Percentiles rank a stretch among this genome's conserved stretches.
These are phyloP conservation scores for Annulohypoxylon truncatum DNA, from an alignment of 2,329 filamentous ascomycete species.

Conservation along the genomic window DNA sequence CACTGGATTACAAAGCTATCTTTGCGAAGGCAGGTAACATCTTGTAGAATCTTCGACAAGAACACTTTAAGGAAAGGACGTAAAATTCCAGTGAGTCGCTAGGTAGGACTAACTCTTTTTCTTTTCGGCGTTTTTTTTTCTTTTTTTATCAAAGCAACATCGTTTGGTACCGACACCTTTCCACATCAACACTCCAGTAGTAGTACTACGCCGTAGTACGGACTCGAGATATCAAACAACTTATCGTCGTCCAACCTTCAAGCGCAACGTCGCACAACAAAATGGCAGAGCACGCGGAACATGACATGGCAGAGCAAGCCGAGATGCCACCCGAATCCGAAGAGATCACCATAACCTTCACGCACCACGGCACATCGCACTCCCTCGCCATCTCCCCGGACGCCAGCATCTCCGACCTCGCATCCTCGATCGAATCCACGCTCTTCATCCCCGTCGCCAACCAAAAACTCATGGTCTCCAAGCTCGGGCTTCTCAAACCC, in stretches of 20 bases:
- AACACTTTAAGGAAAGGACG: not conserved
- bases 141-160: not conserved
- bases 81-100: not conserved
- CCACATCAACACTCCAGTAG: not conserved
- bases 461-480: conserved; percentile 76
- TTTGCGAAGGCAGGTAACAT: conserved; percentile 31
- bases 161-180: not conserved
- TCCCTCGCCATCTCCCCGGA: conserved; percentile 58
- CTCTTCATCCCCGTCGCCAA: conserved; percentile 71
- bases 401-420: conserved; percentile 68
- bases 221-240: not conserved
- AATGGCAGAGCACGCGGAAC: not conserved
- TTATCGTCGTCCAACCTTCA: not conserved
- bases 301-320: conserved; percentile 35
- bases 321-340: conserved; percentile 20
- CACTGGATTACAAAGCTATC: conserved; percentile 56
- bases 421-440: conserved; percentile 64
- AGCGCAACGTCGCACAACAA: conserved; percentile 1
- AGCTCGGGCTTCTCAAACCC: conserved; percentile 71
- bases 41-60: conserved; percentile 44
- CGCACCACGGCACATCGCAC: conserved; percentile 60
- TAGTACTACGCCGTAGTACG: not conserved
- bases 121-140: not conserved
- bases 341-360: conserved; percentile 58
- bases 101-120: conserved; percentile 18